Base-by-base conservation (phyloP, 129 eudicot genomes). In the Artemisia argyi region DNA sequence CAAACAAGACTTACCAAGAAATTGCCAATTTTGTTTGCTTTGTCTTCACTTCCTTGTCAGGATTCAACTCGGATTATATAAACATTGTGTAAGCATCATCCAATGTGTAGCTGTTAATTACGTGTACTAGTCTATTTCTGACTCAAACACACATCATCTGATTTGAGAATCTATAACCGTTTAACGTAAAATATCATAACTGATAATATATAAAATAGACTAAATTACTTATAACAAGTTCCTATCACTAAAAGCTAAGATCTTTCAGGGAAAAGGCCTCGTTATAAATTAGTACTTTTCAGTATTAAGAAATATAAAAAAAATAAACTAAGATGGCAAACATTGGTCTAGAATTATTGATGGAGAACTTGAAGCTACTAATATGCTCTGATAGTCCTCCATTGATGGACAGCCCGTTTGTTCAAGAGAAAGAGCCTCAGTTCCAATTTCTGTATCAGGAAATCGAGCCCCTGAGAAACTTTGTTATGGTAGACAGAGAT, bases 341-440 rank as follows among this genome's bases (percentile, higher is more conserved):
- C 60, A 84, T 80, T 8, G 79, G 58, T 51, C 82, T 86, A 11
- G 85, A 77, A 44, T 73, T 82, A 69, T 73, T 85, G 28, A 73
- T 85, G 78, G 78, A 54, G 16, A 85, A 79, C 66, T 70, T 85
- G 61, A 79, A 79, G 79, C 83, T 82, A 66, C 28, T 61, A 61
- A 47, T 72, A 72, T 60, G 32, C 17, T 15, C 50, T 47, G 50
- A 61, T 59, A 28, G 44, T 50, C 49, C 61, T 63, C 73, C 82
- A 19, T 65, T 82, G 20, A 71, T 79, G 68, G 66, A 77, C 52
- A 69, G 39, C 28, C 81, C 67, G 13, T 70, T 80, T 69, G 55
- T 85, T 63, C 79, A 69, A 50, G 83, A 76, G 32, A 54, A 79
- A 7, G 80, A 76, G 78, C 83, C 79, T 46, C 81, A 66, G 60